Evolutionary conservation across 2,329 filamentous ascomycete genomes (phyloP).

Genomic region (Curvularia sp.): DNA sequence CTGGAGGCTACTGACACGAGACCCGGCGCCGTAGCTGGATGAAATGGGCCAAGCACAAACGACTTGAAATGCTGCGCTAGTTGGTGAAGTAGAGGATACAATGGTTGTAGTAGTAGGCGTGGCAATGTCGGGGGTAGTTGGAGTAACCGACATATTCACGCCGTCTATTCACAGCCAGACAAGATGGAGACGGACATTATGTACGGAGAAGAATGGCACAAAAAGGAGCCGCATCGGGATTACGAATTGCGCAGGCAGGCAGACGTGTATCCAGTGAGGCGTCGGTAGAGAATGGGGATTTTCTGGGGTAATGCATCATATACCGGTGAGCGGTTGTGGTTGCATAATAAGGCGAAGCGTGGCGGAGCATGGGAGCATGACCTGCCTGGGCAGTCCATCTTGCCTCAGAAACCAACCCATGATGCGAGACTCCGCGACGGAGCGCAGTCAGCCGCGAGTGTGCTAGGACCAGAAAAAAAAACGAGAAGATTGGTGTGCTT

Average conservation of each 20-base stretch:
- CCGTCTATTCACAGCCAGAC: conserved; percentile 31
- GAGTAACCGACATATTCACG: conserved; percentile 47
- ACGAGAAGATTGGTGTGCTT: neutral
- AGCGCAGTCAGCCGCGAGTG: no score
- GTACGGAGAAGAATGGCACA: conserved; percentile 12
- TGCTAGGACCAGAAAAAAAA: neutral
- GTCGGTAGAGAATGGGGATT: conserved; percentile 11
- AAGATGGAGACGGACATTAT: conserved; percentile 14
- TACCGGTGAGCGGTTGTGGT: conserved; percentile 28
- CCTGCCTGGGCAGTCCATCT: conserved; percentile 8
- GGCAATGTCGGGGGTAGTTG: conserved; percentile 33
- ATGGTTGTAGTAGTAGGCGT: conserved; percentile 17
- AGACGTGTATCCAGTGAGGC: conserved; percentile 22
- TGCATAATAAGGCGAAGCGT: conserved; percentile 10
- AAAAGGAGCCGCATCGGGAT: conserved; percentile 9
- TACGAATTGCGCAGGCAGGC: conserved; percentile 17
- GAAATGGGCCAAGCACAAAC: conserved; percentile 65
- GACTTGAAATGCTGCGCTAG: conserved; percentile 50
- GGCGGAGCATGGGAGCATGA: conserved; percentile 11
- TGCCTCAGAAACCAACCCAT: neutral
- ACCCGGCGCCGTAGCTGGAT: conserved; percentile 65
- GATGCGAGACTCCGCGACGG: neutral
- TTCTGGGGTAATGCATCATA: conserved; percentile 13
- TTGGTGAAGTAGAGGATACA: neutral
- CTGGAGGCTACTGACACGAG: conserved; percentile 54